Evolutionary conservation across 2,329 filamentous ascomycete species (phyloP), one percentile per base, ranked within the genome.

Genomic region (Trichoderma koningiopsis): DNA sequence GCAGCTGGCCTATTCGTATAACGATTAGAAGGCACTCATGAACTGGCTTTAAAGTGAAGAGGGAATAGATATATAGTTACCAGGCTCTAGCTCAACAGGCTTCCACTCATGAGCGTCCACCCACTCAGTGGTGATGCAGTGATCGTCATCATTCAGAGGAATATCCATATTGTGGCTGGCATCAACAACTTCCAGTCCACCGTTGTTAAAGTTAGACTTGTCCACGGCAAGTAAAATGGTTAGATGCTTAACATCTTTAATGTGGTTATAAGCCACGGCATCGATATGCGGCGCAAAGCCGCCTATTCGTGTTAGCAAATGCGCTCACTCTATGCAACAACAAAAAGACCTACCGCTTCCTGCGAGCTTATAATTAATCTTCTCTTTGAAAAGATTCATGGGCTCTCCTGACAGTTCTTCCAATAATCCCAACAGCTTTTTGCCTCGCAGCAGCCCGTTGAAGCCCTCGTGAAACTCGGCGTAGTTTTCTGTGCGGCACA

Each of bases 241-340:
- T 24, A 63, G 47, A 55, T 63, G 60, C 16, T 63, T 63, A 22
- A 63, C 60, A 40, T 63, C 60, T 19, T 63, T 63, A 5, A 63
- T 53, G 22, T 63, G 60, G 14, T 63, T 63, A 19, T 63, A 63
- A 13, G 60, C 60, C 31, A 63, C 60, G 2, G 60, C 60, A 40
- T 63, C 47, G 53, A 63, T 63, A 22, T 55, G 60, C 47, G 60
- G 31, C 22, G 60, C 60, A 55, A 63, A 63, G 13, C 60, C 60
- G 22, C 60, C 60, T 63, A 1, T 49, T 29, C 11, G 6, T 29
- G 24, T 63, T 14, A 63, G 47, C 31, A 5, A 40, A 13, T 4
- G 7, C 1, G 3, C 60, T 53, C 19, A 22, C 1, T 24, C 14
- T 22, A 33, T 19, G 0, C 19, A 24, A 3, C 5, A 22, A 52